Percentiles rank a stretch among this genome's conserved stretches.
These are phyloP conservation scores for Leucaena leucocephala DNA, from an alignment of 306 rosid species.

Conservation along the genomic window DNA sequence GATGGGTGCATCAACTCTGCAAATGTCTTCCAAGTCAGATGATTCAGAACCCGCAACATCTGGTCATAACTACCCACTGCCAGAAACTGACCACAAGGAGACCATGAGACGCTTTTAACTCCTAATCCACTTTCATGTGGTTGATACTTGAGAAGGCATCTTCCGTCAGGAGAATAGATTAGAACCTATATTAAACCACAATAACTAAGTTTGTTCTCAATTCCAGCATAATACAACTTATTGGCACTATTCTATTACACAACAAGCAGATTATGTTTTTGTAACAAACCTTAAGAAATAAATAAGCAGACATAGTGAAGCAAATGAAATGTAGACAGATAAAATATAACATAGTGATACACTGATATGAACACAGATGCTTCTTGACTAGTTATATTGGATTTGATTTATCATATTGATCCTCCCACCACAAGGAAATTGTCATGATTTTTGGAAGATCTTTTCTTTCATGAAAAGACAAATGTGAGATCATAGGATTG, in stretches of 20 bases:
- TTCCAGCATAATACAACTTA: conserved; percentile 19
- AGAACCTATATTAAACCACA: conserved; percentile 69
- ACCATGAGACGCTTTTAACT: conserved; percentile 93
- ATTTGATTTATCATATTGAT: not conserved
- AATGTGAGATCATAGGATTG: not conserved
- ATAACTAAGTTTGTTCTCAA: conserved; percentile 21
- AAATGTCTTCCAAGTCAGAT: conserved; percentile 94
- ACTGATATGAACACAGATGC: not conserved
- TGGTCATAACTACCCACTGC: conserved; percentile 98
- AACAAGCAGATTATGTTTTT: not conserved
- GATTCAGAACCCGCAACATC: conserved; percentile 92
- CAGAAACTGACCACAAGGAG: conserved; percentile 94
- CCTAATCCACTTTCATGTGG: conserved; percentile 96
- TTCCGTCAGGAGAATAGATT: conserved; percentile 91
- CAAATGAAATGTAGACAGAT: not conserved
- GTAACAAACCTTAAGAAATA: conserved; percentile 10
- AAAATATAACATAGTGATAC: not conserved
- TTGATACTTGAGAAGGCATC: conserved; percentile 91
- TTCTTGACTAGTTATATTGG: not conserved
- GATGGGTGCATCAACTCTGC: conserved; percentile 87
- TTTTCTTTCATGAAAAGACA: not conserved
- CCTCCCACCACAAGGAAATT: too few species aligned
- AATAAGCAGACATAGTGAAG: not conserved
- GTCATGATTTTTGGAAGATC: not conserved
- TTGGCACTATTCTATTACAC: conserved; percentile 5